Base-by-base conservation (phyloP, 306 rosid genomes). In the Quercus parvula region DNA sequence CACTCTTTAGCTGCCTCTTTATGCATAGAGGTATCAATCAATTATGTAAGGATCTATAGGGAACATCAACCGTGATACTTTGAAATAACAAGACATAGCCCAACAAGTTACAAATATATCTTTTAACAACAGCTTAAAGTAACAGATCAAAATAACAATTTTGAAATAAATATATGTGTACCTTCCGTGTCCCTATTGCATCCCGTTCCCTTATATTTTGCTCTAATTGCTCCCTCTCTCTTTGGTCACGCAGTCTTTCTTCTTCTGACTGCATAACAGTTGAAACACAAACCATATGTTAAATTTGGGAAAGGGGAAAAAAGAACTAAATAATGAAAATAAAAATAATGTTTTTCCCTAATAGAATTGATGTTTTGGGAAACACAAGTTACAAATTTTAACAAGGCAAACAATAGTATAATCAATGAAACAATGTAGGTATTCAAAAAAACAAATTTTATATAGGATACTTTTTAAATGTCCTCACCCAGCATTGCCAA, bases 161-260 rank as follows among this genome's bases (percentile, higher is more conserved):
- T 3, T 4, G 28, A 78, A 14, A 31, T 56, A 49, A 73, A 41
- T 12, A 49, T 2, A 81, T 56, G 35, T 69, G 77, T 79, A 94
- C 98, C 97, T 95, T 92, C 19, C 91, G 84, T 59, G 98, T 91
- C 68, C 88, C 86, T 12, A 89, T 91, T 51, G 92, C 92, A 84
- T 95, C 99, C 76, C 93, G 74, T 67, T 91, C 99, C 84, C 90
- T 90, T 78, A 95, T 15, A 81, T 91, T 91, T 71, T 41, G 83
- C 89, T 92, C 98, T 66, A 95, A 79, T 87, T 95, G 90, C 75
- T 95, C 98, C 88, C 89, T 88, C 83, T 91, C 99, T 85, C 84
- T 93, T 85, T 90, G 99, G 87, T 95, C 99, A 71, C 90, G 95
- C 83, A 91, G 57, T 73, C 90, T 88, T 82, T 95, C 99, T 85